Evolutionary conservation across 352 stramenopile species (phyloP), one percentile per base, ranked within the genome.

Genomic region (Phytophthora capsici): DNA sequence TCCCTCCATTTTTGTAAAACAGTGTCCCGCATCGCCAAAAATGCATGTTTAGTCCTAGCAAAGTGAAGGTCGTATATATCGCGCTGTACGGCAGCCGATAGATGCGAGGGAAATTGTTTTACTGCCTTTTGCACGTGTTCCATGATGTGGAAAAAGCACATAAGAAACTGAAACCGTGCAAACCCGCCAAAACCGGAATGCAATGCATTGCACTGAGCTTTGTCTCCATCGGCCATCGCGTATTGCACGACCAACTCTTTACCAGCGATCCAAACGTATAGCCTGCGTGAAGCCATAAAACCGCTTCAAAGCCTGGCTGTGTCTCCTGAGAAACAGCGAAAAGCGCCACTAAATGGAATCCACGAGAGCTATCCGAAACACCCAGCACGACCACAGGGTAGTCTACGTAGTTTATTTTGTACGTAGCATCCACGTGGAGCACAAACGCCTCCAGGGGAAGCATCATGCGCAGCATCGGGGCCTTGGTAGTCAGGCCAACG

Each of bases 171-270:
- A n/a, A 44, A 67, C 7, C 6, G 10, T 6, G 38, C 45, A 13
- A 30, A 7, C 0, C 56, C 2, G 1, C 49, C 58, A 32, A 51
- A 61, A 0, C 62, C 54, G 0, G 41, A n/a, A 0, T 16, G 6
- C 23, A 34, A 16, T 14, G 26, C 17, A 19, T 54, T 54, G 28
- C 6, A 54, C 19, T 41, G 28, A 30, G 28, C 28, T 32, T 43
- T n/a, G 12, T 73, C 63, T 9, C 30, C 52, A 19, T 73, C 50
- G 1, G 16, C 55, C 63, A 71, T 77, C 0, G 55, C 41, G 17
- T 59, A 56, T 2, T 45, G 17, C 4, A 57, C 44, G 3, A 22
- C 14, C 9, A 57, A 19, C 4, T 50, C 5, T 13, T 56, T 41
- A 8, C 19, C 7, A 13, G 43, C 32, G 16, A 61, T 17, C 23